Conservation (phyloP, 2,329 filamentous ascomycete genomes). For the Paradendryphiella salina region DNA sequence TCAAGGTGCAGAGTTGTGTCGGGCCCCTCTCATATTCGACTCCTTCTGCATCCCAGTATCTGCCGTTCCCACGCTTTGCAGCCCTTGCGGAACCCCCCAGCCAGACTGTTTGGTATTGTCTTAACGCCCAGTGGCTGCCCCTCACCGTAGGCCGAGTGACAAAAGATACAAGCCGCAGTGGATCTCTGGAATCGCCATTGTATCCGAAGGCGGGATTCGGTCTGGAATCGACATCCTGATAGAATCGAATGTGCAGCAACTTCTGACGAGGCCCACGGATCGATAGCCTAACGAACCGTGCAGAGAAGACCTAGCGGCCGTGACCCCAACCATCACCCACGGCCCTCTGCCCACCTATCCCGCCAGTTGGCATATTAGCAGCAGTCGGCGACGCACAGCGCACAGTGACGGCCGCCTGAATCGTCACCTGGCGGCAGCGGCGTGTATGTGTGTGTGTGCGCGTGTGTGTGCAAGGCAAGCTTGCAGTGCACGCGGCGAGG, state of each 20-base stretch:
- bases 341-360: not conserved
- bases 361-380: conserved; percentile 6
- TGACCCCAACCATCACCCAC: conserved; percentile 2
- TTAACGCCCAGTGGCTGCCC: conserved; percentile 17
- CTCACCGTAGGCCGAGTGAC: not conserved
- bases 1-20: conserved; percentile 24
- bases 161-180: conserved; percentile 9
- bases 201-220: not conserved
- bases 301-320: conserved; percentile 7
- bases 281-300: conserved; percentile 25
- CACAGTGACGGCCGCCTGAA: conserved; percentile 7
- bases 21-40: conserved; percentile 35
- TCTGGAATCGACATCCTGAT: not conserved
- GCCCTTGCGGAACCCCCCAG: conserved; percentile 32
- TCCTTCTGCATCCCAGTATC: conserved; percentile 23
- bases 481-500: conserved; percentile 12
- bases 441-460: no score
- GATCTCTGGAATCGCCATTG: conserved; percentile 4
- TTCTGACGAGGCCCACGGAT: conserved; percentile 33
- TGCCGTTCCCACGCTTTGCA: conserved; percentile 21
- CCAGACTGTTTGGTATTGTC: conserved; percentile 31
- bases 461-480: no score
- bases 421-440: conserved; percentile 15
- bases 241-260: conserved; percentile 5
- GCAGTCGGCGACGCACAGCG: conserved; percentile 17